A percentile compares a stretch with the other conserved stretches of the same genome.
Evolutionary conservation across 2,329 filamentous ascomycete genomes (phyloP).

Genomic region (Cercospora sp.): DNA sequence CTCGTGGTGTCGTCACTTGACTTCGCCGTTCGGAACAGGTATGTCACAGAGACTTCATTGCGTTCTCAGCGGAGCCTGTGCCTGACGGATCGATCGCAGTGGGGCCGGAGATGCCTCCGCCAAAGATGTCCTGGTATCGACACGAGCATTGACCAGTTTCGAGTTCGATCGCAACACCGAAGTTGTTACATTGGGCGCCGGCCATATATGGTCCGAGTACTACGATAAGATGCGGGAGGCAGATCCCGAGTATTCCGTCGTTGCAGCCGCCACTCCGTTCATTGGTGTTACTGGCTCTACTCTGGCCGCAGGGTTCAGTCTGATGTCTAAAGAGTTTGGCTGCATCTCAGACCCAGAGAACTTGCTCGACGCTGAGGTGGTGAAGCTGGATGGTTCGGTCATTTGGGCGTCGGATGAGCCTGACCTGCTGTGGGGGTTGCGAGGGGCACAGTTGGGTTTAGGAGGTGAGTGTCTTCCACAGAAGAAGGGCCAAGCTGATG

Average conservation of each 20-base stretch:
- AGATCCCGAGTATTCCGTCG: slow-evolving; percentile 10
- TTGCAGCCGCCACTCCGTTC: slow-evolving; percentile 7
- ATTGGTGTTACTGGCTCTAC: slow-evolving; percentile 8
- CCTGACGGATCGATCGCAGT: background rate
- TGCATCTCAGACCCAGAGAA: slow-evolving; percentile 15
- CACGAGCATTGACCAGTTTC: background rate
- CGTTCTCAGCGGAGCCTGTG: background rate
- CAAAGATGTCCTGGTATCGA: slow-evolving; percentile 9
- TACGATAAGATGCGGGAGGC: slow-evolving; percentile 7
- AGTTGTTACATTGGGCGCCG: slow-evolving; percentile 6
- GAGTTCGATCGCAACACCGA: slow-evolving; percentile 10
- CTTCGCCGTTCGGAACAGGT: slow-evolving; percentile 4
- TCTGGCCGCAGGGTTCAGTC: slow-evolving; percentile 12
- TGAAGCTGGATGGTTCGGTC: slow-evolving; percentile 13
- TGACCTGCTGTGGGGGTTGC: slow-evolving; percentile 6
- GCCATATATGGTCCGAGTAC: slow-evolving; percentile 8
- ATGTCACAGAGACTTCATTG: background rate
- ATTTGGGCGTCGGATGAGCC: slow-evolving; percentile 10
- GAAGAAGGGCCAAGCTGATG: too few relatives aligned
- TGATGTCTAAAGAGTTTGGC: slow-evolving; percentile 10
- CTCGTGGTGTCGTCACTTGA: background rate
- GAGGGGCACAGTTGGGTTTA: slow-evolving; percentile 4
- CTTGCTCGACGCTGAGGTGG: slow-evolving; percentile 11
- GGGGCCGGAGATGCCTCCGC: slow-evolving; percentile 7
- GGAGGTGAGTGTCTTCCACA: background rate